Base-by-base conservation (phyloP, 163 green algal genomes). In the Coccomyxa subellipsoidea region DNA sequence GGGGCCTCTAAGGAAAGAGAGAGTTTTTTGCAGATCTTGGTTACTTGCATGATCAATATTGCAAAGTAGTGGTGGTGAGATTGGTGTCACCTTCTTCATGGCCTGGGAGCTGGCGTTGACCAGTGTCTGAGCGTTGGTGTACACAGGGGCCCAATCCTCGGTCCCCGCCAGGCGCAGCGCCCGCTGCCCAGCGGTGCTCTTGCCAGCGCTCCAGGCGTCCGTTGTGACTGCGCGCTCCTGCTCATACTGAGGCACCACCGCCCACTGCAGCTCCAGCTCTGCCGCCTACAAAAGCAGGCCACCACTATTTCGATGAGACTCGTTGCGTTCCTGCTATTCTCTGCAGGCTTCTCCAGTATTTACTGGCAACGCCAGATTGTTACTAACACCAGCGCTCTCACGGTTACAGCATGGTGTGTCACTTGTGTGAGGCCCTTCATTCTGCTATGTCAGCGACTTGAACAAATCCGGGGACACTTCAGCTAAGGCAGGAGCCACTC, bases 131-230 rank as follows among this genome's bases (percentile, higher is more conserved):
- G 88, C 39, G 25, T 82, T 85, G 7, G 77, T 81, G 69, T 81
- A 84, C 78, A 92, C 86, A 0, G 86, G 85, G 10, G 86, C 82
- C 90, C 90, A 93, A n/a, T 78, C 40, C 40, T 86, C 80, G 9
- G 69, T 79, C 29, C 79, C 81, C 18, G 79, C 82, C 15, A 93
- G 69, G 35, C 84, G 87, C 53, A 96, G 66, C 8, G 92, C 92
- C 4, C 91, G 87, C 77, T 91, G 85, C 31, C 84, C 87, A 36
- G 81, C 83, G 36, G 70, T 88, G 38, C 84, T 85, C 7, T 77
- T 82, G 29, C 85, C 69, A 1, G 79, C 84, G 7, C 36, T 72
- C 81, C 83, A 87, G 53, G 69, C 70, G 54, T 86, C 76, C 7
- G 40, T 84, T 23, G 75, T 76, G 27, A 66, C 8, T 6, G 77